phyloP scores from a whole-genome alignment of 73 alveolate genomes.

The Breviolum minutum region DNA sequence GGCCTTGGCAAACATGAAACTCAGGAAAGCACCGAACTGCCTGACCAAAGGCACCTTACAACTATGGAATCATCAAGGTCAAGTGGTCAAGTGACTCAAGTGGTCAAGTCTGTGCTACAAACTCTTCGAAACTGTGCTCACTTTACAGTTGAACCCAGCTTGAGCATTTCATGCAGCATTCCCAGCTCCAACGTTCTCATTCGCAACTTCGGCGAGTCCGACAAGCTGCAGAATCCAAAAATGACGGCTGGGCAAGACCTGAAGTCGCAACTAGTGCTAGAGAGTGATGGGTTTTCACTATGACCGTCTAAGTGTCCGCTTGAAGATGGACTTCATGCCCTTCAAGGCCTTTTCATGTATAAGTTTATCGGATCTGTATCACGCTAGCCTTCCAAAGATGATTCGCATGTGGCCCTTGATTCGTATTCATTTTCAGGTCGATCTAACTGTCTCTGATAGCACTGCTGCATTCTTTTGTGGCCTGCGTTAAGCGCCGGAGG shows the following conservation, averaged over 20 bases:
- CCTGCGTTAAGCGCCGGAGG: neutral
- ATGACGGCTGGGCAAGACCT: slow-evolving; percentile 16
- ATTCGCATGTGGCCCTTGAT: no score
- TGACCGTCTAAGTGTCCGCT: neutral
- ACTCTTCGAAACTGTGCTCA: no score
- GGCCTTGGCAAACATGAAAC: slow-evolving; percentile 22
- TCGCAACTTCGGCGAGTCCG: neutral
- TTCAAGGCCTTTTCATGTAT: no score
- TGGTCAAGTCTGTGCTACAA: neutral
- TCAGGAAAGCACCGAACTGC: no score
- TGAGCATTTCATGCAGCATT: no score
- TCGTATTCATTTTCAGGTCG: neutral
- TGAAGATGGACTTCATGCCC: no score
- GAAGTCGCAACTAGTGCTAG: neutral
- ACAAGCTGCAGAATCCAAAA: slow-evolving; percentile 45
- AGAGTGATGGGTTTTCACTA: neutral
- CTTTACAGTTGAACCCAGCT: no score
- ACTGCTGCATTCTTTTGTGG: neutral
- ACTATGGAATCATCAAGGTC: no score
- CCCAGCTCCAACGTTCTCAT: no score
- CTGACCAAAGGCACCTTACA: no score
- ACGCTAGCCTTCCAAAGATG: no score
- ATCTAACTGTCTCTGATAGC: neutral
- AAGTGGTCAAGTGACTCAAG: neutral
- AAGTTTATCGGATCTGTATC: no score